phyloP scores from a whole-genome alignment of 805 yeast genomes.

The baker's yeast (Saccharomyces cerevisiae) region DNA sequence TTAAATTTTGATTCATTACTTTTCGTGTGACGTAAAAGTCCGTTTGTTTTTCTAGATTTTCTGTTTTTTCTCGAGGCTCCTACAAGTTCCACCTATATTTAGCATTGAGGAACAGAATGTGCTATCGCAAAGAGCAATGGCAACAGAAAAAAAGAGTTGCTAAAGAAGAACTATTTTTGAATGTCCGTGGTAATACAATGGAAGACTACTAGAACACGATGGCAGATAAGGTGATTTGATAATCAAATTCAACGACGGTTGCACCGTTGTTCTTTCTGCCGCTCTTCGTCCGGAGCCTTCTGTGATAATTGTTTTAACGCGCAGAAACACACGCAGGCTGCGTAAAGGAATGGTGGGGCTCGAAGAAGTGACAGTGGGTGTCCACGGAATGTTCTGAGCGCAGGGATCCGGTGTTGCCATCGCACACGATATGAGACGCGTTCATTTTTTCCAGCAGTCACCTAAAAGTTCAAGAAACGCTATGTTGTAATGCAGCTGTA shows the following conservation, averaged over 20 bases:
- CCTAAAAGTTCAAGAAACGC: background rate
- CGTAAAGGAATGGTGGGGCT: background rate
- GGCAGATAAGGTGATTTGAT: background rate
- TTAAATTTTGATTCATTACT: background rate
- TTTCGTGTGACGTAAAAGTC: background rate
- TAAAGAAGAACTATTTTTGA: background rate
- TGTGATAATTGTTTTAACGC: background rate
- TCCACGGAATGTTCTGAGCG: background rate
- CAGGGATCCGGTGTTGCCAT: background rate
- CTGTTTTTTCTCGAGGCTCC: background rate
- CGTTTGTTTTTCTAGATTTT: background rate
- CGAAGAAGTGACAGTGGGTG: background rate
- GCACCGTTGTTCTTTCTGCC: background rate
- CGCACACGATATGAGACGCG: background rate
- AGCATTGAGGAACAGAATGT: background rate
- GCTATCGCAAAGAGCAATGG: background rate
- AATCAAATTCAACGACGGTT: background rate
- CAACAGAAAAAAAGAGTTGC: background rate
- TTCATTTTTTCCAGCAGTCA: background rate
- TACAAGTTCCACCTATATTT: background rate
- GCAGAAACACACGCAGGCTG: background rate
- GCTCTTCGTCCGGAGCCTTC: background rate
- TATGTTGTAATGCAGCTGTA: background rate
- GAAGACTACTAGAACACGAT: background rate
- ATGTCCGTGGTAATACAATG: background rate